These are phyloP conservation scores for Dendrobium huoshanense DNA, from an alignment of 106 monocot genomes.

Conservation along the genomic window DNA sequence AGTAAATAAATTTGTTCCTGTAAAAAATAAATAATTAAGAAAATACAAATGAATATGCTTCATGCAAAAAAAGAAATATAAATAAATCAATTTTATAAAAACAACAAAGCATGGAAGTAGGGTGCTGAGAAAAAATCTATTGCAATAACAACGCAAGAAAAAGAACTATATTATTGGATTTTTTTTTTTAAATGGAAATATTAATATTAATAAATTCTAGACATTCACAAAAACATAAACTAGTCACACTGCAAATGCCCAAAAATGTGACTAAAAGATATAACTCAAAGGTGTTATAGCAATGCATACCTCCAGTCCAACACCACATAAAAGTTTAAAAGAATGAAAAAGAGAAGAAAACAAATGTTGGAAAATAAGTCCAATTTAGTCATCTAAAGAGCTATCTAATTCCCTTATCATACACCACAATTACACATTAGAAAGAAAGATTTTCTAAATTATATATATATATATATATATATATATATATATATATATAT, in stretches of 20 bases:
- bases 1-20: constrained; percentile 48
- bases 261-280: not conserved
- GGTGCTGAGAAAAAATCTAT: not conserved
- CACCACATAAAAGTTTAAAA: not conserved
- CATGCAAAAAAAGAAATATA: not conserved
- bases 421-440: not conserved
- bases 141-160: not conserved
- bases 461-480: not conserved
- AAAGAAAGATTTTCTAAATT: not conserved
- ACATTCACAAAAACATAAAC: not conserved
- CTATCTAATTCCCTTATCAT: not conserved
- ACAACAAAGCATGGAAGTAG: not conserved
- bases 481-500: no score
- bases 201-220: not conserved
- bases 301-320: not conserved
- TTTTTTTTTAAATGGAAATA: not conserved
- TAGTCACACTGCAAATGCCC: not conserved
- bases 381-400: not conserved
- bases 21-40: constrained; percentile 8
- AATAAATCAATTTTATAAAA: not conserved
- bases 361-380: not conserved
- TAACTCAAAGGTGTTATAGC: not conserved
- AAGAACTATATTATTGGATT: not conserved
- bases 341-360: not conserved
- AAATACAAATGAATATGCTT: not conserved